Base-by-base conservation (phyloP, 768 basidiomycete genomes). In the Fistulinella prunicolor region DNA sequence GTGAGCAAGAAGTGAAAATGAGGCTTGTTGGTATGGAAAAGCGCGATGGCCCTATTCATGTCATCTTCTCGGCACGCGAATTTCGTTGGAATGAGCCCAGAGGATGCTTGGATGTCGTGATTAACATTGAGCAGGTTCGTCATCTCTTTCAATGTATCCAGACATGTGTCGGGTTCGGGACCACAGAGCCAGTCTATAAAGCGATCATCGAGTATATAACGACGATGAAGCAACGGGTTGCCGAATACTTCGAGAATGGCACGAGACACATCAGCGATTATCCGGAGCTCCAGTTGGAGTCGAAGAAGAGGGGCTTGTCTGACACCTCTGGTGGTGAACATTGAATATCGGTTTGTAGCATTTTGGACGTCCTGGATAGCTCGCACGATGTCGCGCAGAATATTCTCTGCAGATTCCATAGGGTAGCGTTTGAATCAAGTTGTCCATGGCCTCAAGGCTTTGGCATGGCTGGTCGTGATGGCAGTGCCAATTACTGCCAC, bases 1-100 rank as follows among this genome's bases (percentile, higher is more conserved):
- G 28, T 44, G 10, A 55, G 38, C 41, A 56, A 43, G 24, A 46
- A 56, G 17, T 46, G 41, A 34, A 56, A 55, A 16, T 55, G 38
- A 0, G 44, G 30, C n/a, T 41, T 46, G 23, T 37, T 43, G 9
- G 28, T 14, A 20, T 34, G 20, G 13, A 56, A 56, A 28, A 47
- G 45, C 1, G 10, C 4, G 17, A 51, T 24, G 28, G 42, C 45
- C 6, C 0, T 13, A 12, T 43, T 36, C 19, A 56, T 3, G 9
- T 38, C 28, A 8, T 29, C 41, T 24, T 57, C 50, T 23, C 42
- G 10, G 10, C 8, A 19, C 6, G 16, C 20, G 2, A 20, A 29
- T 28, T 19, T 19, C n/a, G 37, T 35, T 4, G 38, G 42, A 3
- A 30, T 19, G 12, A 44, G 20, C n/a, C 30, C 38, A 35, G 54